Base-by-base conservation (phyloP, 768 basidiomycete species). In the Phlebiopsis gigantea region DNA sequence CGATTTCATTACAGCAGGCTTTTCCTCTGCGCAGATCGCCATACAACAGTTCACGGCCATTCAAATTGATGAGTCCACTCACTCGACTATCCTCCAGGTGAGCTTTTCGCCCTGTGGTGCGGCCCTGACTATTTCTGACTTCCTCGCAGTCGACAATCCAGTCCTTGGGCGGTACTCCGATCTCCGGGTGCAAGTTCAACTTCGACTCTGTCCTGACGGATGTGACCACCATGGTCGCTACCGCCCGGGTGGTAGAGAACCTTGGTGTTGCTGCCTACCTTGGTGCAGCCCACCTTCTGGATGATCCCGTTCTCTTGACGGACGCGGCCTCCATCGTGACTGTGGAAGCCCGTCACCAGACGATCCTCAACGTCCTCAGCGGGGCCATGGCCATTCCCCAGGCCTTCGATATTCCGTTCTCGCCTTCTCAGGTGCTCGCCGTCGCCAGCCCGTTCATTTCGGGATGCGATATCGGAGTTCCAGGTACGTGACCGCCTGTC, bases 341-440 rank as follows among this genome's bases (percentile, higher is more conserved):
- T 26, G 77, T 90, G 46, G 91, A 93, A 66, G 85, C 89, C n/a
- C 85, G 91, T 46, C 91, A 94, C 64, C 84, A 87, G 67, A 84
- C 86, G 1, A 70, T 93, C 43, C 77, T 91, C 51, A 92, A 93
- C 73, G 63, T 90, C 59, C 63, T 93, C 53, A 79, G 78, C 44
- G 77, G 78, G 57, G 84, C 80, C 15, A 77, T 76, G 3, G 75
- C 83, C 17, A 81, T 88, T 55, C 84, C 90, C 4, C 68, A 78
- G 44, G 75, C 87, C 1, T 93, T 91, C 66, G 91, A 93, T 66
- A 73, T 92, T 24, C 75, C 83, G 6, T 73, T 94, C n/a, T 73
- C 72, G 12, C 88, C 90, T 10, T 71, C 71, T 34, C 86, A 92
- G 66, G 81, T 90, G 25, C 78, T 92, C 44, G 83, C 88, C 17